Conservation (phyloP, 805 yeast species). For the Nakazawaea wickerhamii region DNA sequence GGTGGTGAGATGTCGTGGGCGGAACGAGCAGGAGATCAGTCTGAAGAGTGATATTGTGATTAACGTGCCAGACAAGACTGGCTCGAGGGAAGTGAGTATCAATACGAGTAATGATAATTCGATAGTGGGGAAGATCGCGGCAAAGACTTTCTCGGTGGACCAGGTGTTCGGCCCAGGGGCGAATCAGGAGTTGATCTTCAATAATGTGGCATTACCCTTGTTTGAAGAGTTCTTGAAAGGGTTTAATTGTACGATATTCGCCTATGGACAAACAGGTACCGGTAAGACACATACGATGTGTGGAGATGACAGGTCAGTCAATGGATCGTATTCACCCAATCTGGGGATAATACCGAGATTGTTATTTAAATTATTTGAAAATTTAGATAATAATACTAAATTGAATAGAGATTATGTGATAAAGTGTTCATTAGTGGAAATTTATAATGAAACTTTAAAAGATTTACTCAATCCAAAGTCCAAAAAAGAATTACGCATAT, state of each 20-base stretch:
- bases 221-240: conserved; percentile 46
- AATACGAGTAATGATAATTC: conserved; percentile 22
- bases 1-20: conserved; percentile 49
- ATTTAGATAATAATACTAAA: conserved; percentile 15
- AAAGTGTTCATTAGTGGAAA: conserved; percentile 49
- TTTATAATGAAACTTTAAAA: conserved; percentile 41
- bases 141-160: conserved; percentile 44
- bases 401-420: conserved; percentile 31
- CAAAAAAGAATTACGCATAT: conserved; percentile 31
- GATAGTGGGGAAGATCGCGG: conserved; percentile 20
- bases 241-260: conserved; percentile 48
- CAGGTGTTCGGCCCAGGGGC: conserved; percentile 50
- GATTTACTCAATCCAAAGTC: conserved; percentile 37
- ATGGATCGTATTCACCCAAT: conserved; percentile 21
- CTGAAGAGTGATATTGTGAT: conserved; percentile 44
- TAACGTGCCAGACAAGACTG: conserved; percentile 34
- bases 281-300: conserved; percentile 61
- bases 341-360: conserved; percentile 51
- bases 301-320: conserved; percentile 32
- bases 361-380: conserved; percentile 34
- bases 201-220: conserved; percentile 41
- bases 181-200: conserved; percentile 41
- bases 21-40: conserved; percentile 38
- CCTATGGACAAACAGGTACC: conserved; percentile 60
- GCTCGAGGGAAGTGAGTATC: conserved; percentile 20